Evolutionary conservation across 2,329 filamentous ascomycete species (phyloP), one percentile per base, ranked within the genome.

Genomic region (Knufia petricola): DNA sequence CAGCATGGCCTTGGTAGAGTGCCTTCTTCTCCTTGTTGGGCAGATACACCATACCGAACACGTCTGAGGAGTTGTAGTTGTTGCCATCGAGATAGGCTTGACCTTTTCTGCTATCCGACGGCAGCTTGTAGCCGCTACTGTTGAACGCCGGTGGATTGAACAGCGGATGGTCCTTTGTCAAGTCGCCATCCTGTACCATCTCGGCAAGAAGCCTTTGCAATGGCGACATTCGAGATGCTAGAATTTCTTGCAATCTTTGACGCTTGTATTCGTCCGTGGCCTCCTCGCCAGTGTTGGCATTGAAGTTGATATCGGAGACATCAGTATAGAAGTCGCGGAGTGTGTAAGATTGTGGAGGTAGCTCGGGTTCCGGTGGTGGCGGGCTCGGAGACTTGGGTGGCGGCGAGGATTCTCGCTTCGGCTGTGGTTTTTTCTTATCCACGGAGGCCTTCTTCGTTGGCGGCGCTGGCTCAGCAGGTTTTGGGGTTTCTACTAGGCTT

Each of bases 21-120:
- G 61, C 56, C 55, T 65, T 69, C 20, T 65, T 66, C 47, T 72
- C 60, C n/a, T 68, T 66, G 20, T 69, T 64, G 1, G 64, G 66
- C 31, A 72, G 58, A 60, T 41, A 69, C 63, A 56, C 68, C 65
- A 48, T 60, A 60, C 49, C 70, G 58, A 56, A 69, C 61, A 37
- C 66, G 53, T 13, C 65, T 3, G 54, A 64, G 4, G 52, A 42
- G 28, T 47, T 56, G 51, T 59, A 58, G 6, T 52, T 52, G 44
- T 58, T 57, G 13, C 52, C 57, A 47, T 59, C 57, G 2, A 59
- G 50, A 31, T 59, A 59, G 6, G 55, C 54, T 48, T 58, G 55
- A 3, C 57, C 57, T 12, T 52, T 55, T 13, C 57, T 50, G 10
- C 49, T 44, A 42, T 59, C 55, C 4, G 54, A 43, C 19, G 55